Conservation (phyloP, 2,329 filamentous ascomycete species). For the Penicillium freii region DNA sequence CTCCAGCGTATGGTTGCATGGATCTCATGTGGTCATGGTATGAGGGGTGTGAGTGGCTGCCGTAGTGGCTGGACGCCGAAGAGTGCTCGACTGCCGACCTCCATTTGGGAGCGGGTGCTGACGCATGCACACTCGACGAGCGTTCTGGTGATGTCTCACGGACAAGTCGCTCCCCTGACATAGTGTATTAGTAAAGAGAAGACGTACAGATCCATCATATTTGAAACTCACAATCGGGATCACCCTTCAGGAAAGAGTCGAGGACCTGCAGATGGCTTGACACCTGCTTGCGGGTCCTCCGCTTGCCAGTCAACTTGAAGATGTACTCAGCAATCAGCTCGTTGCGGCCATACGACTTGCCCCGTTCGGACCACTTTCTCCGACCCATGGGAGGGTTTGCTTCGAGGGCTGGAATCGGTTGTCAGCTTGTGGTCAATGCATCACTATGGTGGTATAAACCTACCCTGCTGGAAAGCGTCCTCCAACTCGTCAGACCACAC, state of each 20-base stretch:
- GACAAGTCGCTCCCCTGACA: conserved; percentile 40
- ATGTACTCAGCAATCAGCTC: conserved; percentile 62
- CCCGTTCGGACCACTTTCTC: conserved; percentile 52
- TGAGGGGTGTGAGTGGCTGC: conserved; percentile 23
- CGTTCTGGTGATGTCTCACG: conserved; percentile 37
- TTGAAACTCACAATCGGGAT: conserved; percentile 50
- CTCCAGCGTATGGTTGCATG: conserved; percentile 34
- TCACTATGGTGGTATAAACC: conserved; percentile 5
- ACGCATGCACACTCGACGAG: conserved; percentile 32
- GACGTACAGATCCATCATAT: background rate
- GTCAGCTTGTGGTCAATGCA: conserved; percentile 13
- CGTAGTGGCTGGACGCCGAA: conserved; percentile 31
- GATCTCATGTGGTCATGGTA: conserved; percentile 35
- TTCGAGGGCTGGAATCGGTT: conserved; percentile 45
- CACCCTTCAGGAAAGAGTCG: conserved; percentile 54
- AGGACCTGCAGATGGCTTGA: conserved; percentile 65
- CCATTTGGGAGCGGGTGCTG: conserved; percentile 34
- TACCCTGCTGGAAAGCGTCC: conserved; percentile 50
- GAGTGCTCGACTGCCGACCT: conserved; percentile 34
- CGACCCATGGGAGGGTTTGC: conserved; percentile 59
- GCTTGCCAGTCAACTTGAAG: conserved; percentile 53
- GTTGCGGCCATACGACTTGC: conserved; percentile 58
- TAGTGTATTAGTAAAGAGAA: conserved; percentile 1
- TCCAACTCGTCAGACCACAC: conserved; percentile 49
- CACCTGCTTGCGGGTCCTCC: conserved; percentile 58